A percentile compares a stretch with the other conserved stretches of the same genome.
phyloP scores from a whole-genome alignment of 2,329 filamentous ascomycete genomes.

The Orbilia brochopaga region DNA sequence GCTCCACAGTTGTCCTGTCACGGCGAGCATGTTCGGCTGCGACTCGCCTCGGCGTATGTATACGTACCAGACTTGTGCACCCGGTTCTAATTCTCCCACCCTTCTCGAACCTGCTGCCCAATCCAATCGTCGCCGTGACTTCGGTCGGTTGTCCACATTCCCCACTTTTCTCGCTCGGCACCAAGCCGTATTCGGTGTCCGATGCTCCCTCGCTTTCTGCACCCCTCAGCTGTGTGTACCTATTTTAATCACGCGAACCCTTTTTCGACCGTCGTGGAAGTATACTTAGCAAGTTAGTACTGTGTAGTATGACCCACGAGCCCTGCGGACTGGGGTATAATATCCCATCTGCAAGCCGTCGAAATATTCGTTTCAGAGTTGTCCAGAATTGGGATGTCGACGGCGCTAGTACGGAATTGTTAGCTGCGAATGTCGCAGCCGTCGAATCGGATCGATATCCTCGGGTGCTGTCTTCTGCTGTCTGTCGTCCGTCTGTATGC shows the following conservation, averaged over 20 bases:
- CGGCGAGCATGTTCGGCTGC: neutral
- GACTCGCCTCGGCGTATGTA: neutral
- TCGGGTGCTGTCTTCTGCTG: no score
- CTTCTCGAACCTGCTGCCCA: conserved; percentile 36
- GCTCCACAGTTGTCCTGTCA: neutral
- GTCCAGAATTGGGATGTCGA: neutral
- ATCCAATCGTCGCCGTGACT: conserved; percentile 42
- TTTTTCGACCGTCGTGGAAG: neutral
- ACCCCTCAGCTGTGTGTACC: neutral
- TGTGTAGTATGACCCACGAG: no score
- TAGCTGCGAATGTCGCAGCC: neutral
- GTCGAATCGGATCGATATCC: conserved; percentile 3
- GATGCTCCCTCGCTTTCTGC: neutral
- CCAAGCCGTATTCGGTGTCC: conserved; percentile 18
- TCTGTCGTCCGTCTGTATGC: neutral
- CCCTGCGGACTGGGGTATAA: neutral
- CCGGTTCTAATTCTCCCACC: neutral
- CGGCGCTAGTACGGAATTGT: neutral
- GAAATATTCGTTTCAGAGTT: conserved; percentile 1
- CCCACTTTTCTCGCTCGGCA: conserved; percentile 4
- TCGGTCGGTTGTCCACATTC: conserved; percentile 11
- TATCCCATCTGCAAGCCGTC: neutral
- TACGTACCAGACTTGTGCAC: neutral
- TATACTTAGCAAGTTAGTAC: no score
- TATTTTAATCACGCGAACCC: conserved; percentile 10